Percentiles rank a stretch among this genome's conserved stretches.
Evolutionary conservation across 768 basidiomycete genomes (phyloP).

Genomic region (Auricularia sp.): DNA sequence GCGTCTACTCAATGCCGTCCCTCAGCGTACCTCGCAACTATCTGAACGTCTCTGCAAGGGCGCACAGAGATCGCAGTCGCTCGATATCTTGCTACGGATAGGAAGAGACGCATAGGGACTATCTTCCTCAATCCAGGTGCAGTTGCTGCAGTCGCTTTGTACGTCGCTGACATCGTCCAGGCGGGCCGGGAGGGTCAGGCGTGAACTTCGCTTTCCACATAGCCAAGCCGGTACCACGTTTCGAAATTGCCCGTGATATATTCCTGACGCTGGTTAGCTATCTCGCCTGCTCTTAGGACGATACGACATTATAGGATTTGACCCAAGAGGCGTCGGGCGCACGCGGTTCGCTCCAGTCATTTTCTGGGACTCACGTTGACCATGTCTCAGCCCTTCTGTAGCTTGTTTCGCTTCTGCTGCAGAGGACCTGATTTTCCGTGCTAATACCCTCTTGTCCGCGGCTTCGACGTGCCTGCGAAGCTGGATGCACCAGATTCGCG

Average conservation of each 20-base stretch:
- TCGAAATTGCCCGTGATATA: neutral
- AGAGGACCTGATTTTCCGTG: conserved; percentile 2
- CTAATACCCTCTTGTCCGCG: conserved; percentile 7
- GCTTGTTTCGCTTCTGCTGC: conserved; percentile 6
- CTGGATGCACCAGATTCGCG: neutral
- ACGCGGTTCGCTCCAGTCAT: conserved; percentile 3
- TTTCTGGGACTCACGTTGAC: neutral
- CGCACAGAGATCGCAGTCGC: conserved; percentile 22
- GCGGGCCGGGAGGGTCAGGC: conserved; percentile 6
- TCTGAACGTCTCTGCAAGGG: conserved; percentile 18
- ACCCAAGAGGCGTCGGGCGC: conserved; percentile 12
- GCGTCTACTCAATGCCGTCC: neutral
- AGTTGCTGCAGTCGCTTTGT: neutral
- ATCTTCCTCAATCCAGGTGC: conserved; percentile 25
- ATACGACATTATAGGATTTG: conserved; percentile 12
- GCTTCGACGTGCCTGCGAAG: conserved; percentile 7
- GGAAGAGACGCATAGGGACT: conserved; percentile 18
- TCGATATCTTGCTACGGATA: conserved; percentile 20
- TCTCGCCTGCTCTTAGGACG: neutral
- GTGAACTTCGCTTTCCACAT: neutral
- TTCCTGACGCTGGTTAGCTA: neutral
- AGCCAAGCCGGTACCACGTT: neutral
- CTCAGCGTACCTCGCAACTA: conserved; percentile 26
- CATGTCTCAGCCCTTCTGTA: conserved; percentile 4
- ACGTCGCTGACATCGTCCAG: neutral